Evolutionary conservation across 176 grass and related monocot genomes (phyloP).

Genomic region (Neostapfia colusana): DNA sequence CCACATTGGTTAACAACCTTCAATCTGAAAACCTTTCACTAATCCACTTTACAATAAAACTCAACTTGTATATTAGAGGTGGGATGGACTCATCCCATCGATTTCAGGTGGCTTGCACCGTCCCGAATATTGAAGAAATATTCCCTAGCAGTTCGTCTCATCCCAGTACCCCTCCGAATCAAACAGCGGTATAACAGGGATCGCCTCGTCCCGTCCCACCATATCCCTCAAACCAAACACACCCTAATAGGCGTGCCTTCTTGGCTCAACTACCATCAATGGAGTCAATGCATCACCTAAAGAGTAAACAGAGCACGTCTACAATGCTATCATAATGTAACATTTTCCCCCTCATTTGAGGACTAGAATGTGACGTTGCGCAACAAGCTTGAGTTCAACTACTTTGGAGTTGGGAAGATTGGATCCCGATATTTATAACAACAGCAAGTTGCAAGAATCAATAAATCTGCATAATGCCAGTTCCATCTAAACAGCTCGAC

Average conservation of each 20-base stretch:
- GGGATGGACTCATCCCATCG: too few relatives aligned
- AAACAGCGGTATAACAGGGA: too few relatives aligned
- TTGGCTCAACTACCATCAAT: neutral
- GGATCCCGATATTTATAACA: slow-evolving; percentile 19
- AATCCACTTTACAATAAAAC: too few relatives aligned
- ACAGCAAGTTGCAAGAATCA: neutral
- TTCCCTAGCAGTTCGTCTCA: too few relatives aligned
- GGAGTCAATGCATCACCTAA: neutral
- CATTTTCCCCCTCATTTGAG: neutral
- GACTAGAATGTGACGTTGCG: neutral
- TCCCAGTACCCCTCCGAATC: too few relatives aligned
- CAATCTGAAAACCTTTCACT: too few relatives aligned
- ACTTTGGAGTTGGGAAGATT: neutral
- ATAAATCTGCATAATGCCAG: slow-evolving; percentile 27
- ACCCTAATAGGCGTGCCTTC: neutral
- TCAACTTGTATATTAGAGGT: too few relatives aligned
- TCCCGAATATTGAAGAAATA: too few relatives aligned
- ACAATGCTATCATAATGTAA: slow-evolving; percentile 26
- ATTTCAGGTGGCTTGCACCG: too few relatives aligned
- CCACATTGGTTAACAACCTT: too few relatives aligned
- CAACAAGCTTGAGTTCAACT: neutral
- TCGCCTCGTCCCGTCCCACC: too few relatives aligned
- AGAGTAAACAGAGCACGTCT: neutral
- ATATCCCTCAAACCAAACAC: too few relatives aligned
- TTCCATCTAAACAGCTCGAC: slow-evolving; percentile 8